phyloP scores from a whole-genome alignment of 2,329 filamentous ascomycete species.

The Daldinia eschscholtzii region DNA sequence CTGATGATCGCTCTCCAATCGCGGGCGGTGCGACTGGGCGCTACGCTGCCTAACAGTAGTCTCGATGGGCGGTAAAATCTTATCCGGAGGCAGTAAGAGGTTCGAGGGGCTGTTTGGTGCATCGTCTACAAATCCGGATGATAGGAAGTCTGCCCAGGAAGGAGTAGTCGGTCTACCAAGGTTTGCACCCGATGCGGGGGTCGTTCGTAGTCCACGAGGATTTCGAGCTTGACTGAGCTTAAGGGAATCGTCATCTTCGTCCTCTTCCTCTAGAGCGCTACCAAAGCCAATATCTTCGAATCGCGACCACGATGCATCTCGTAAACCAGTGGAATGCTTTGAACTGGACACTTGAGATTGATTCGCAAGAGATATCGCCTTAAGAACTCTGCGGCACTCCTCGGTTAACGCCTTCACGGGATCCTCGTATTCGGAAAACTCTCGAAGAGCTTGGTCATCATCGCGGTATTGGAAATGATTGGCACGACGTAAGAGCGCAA shows the following conservation, averaged over 20 bases:
- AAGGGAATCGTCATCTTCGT: slow-evolving; percentile 71
- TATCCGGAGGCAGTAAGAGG: slow-evolving; percentile 88
- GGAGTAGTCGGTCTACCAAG: slow-evolving; percentile 90
- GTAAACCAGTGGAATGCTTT: slow-evolving; percentile 78
- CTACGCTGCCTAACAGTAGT: slow-evolving; percentile 79
- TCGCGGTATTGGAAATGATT: slow-evolving; percentile 97
- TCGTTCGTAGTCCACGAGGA: slow-evolving; percentile 69
- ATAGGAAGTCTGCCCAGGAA: slow-evolving; percentile 98
- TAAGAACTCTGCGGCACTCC: slow-evolving; percentile 91
- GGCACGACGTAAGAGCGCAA: slow-evolving; percentile 87
- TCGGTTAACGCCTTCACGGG: slow-evolving; percentile 90
- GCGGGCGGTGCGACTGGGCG: slow-evolving; percentile 84
- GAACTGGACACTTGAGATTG: slow-evolving; percentile 81
- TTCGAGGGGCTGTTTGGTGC: slow-evolving; percentile 72
- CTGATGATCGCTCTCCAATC: slow-evolving; percentile 74
- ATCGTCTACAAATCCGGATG: slow-evolving; percentile 88
- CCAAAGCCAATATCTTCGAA: slow-evolving; percentile 97
- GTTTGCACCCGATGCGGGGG: slow-evolving; percentile 74
- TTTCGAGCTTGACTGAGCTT: slow-evolving; percentile 56
- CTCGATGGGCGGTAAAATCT: slow-evolving; percentile 87
- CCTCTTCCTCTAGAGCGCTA: slow-evolving; percentile 77
- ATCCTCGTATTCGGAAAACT: slow-evolving; percentile 90
- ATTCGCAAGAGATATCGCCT: slow-evolving; percentile 88
- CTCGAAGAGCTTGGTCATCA: slow-evolving; percentile 83
- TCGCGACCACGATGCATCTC: slow-evolving; percentile 93